Evolutionary conservation across 1,284 basidiomycete genomes (phyloP).

Genomic region (Sanghuangporus sanghuang): DNA sequence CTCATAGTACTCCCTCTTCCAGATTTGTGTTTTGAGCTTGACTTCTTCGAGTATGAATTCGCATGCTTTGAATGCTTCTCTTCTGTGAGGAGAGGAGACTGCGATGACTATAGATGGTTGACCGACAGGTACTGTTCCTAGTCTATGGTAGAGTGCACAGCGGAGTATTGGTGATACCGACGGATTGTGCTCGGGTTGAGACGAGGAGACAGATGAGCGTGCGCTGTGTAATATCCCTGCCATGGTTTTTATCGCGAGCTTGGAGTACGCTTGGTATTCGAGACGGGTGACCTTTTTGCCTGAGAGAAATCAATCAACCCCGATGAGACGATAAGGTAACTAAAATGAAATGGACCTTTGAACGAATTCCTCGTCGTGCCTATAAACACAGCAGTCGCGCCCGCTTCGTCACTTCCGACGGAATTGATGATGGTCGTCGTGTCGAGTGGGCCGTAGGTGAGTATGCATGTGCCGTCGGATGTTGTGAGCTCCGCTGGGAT

Average conservation of each 20-base stretch:
- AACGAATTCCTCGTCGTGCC: constrained; percentile 67
- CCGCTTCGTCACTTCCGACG: constrained; percentile 58
- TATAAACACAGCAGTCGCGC: constrained; percentile 70
- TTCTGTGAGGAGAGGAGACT: constrained; percentile 81
- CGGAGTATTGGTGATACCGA: constrained; percentile 37
- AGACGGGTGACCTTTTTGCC: constrained; percentile 69
- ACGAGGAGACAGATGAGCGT: constrained; percentile 22
- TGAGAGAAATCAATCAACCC: constrained; percentile 28
- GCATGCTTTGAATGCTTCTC: constrained; percentile 75
- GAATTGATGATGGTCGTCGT: constrained; percentile 50
- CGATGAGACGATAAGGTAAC: not conserved
- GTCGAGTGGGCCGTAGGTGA: constrained; percentile 59
- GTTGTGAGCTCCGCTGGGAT: constrained; percentile 3
- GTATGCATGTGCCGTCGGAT: constrained; percentile 43
- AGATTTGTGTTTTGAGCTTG: constrained; percentile 79
- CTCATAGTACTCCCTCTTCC: constrained; percentile 86
- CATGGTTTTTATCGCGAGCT: constrained; percentile 79
- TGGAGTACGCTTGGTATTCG: constrained; percentile 82
- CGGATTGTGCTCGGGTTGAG: constrained; percentile 28
- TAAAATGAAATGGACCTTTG: constrained; percentile 34
- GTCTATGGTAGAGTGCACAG: constrained; percentile 70
- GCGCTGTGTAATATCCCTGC: constrained; percentile 49
- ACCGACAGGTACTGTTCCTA: constrained; percentile 74
- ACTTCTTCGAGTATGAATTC: constrained; percentile 81
- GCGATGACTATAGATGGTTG: constrained; percentile 82